Conservation (phyloP, 345 rosid genomes). For the Citrus australasica region DNA sequence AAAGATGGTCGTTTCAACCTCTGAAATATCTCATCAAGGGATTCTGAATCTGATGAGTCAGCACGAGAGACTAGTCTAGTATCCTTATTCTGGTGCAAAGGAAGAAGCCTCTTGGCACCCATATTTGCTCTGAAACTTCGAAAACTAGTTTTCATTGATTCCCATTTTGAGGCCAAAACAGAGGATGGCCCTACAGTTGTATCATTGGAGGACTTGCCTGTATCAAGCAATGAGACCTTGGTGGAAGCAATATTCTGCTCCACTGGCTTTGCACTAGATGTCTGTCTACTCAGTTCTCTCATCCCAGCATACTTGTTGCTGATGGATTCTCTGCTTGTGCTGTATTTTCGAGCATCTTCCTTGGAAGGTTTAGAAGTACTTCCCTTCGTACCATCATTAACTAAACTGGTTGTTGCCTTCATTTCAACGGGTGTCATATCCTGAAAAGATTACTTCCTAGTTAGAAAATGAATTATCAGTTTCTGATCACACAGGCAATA, state of each 20-base stretch:
- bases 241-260: constrained; percentile 66
- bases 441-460: constrained; percentile 33
- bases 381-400: constrained; percentile 33
- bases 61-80: constrained; percentile 23
- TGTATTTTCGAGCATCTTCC: constrained; percentile 64
- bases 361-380: constrained; percentile 39
- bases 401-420: constrained; percentile 47
- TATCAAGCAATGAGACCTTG: constrained; percentile 75
- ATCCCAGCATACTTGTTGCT: constrained; percentile 80
- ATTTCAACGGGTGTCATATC: constrained; percentile 62
- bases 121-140: constrained; percentile 83
- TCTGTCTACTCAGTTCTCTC: constrained; percentile 67
- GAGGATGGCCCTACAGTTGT: constrained; percentile 41
- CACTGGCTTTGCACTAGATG: constrained; percentile 39
- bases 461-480: constrained; percentile 12
- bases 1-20: constrained; percentile 68
- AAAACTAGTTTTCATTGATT: constrained; percentile 79
- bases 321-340: constrained; percentile 76
- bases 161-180: constrained; percentile 69
- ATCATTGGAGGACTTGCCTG: constrained; percentile 29
- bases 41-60: constrained; percentile 61
- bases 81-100: constrained; percentile 57
- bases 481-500: neutral
- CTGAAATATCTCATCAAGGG: constrained; percentile 85
- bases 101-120: constrained; percentile 64